Evolutionary conservation across 306 rosid genomes (phyloP).

Genomic region (Prunus mongolica): DNA sequence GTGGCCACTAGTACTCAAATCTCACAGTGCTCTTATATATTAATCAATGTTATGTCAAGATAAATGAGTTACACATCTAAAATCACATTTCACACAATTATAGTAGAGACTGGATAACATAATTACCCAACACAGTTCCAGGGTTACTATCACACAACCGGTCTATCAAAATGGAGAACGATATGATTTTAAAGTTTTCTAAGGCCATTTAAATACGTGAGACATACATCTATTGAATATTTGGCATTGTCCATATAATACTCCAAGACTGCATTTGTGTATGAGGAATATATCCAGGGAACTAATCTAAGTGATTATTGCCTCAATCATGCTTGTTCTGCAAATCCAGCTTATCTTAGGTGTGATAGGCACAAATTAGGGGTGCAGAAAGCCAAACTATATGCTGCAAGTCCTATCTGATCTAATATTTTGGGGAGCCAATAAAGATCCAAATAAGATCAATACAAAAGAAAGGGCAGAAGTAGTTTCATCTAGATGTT

Average conservation of each 20-base stretch:
- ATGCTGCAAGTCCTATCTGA: background rate
- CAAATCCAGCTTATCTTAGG: background rate
- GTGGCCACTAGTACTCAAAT: background rate
- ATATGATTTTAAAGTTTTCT: background rate
- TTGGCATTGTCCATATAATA: too few species aligned
- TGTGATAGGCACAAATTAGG: background rate
- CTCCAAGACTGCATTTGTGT: background rate
- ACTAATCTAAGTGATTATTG: background rate
- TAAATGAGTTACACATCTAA: background rate
- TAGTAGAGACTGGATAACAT: background rate
- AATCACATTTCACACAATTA: background rate
- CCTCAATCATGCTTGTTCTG: background rate
- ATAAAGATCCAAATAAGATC: background rate
- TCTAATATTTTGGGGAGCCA: background rate
- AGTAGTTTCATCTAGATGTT: background rate
- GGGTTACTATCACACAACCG: background rate
- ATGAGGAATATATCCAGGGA: background rate
- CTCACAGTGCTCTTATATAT: background rate
- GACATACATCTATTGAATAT: background rate
- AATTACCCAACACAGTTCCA: background rate
- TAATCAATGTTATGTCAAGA: background rate
- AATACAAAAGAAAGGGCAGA: background rate
- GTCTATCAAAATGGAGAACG: background rate
- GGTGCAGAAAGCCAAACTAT: background rate
- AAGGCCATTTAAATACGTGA: background rate